Percentiles rank a stretch among this genome's conserved stretches.
phyloP scores from a whole-genome alignment of 2,329 filamentous ascomycete species.

The Epichloe sp. region DNA sequence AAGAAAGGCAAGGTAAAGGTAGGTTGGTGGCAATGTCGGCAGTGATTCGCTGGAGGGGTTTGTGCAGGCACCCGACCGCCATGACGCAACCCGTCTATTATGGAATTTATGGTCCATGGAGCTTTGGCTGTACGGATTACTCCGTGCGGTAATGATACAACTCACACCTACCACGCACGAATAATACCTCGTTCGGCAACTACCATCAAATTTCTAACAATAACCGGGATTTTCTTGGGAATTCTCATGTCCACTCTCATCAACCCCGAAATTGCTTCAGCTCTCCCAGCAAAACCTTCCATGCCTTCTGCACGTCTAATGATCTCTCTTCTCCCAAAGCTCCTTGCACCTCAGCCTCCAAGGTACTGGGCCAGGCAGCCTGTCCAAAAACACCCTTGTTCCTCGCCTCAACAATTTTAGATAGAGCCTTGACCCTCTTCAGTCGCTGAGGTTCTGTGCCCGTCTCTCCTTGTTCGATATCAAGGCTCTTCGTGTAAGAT shows the following conservation, averaged over 20 bases:
- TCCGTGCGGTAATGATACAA: too few relatives aligned
- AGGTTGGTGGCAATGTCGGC: background rate
- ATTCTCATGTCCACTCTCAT: background rate
- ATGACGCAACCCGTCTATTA: constrained; percentile 17
- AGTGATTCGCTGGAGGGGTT: background rate
- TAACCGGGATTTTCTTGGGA: background rate
- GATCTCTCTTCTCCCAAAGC: constrained; percentile 30
- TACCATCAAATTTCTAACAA: background rate
- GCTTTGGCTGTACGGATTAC: too few relatives aligned
- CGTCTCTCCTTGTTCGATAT: constrained; percentile 30
- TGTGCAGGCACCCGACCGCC: constrained; percentile 17
- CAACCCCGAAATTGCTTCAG: constrained; percentile 8
- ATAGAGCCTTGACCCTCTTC: constrained; percentile 32
- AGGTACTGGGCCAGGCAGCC: constrained; percentile 13
- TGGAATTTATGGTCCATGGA: too few relatives aligned
- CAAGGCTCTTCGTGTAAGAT: constrained; percentile 33
- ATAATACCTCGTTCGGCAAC: background rate
- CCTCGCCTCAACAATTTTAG: constrained; percentile 27
- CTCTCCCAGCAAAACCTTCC: constrained; percentile 24
- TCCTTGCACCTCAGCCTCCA: constrained; percentile 19
- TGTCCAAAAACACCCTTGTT: constrained; percentile 29
- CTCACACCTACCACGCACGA: too few relatives aligned
- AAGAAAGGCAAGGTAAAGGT: background rate
- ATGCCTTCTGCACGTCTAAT: constrained; percentile 30
- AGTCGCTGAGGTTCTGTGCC: constrained; percentile 40